Conservation (phyloP, 768 basidiomycete genomes). For the Mycena leptocephala region DNA sequence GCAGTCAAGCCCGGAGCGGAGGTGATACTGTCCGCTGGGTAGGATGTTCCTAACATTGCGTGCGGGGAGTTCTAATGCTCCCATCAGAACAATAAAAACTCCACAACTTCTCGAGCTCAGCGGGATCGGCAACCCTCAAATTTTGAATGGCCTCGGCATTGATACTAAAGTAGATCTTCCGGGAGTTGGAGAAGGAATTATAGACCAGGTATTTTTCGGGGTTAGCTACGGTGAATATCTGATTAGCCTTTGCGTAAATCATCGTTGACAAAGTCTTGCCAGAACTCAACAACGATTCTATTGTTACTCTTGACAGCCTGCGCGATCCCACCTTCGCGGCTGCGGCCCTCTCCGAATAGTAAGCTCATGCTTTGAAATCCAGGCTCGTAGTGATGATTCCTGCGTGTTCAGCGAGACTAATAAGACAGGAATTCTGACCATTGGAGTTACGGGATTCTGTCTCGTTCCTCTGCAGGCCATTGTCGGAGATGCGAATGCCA, state of each 20-base stretch:
- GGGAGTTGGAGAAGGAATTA: conserved; percentile 64
- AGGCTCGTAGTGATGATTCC: neutral
- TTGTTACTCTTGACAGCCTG: conserved; percentile 35
- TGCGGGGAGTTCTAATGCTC: neutral
- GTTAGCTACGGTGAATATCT: conserved; percentile 39
- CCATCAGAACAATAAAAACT: conserved; percentile 57
- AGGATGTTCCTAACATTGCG: neutral
- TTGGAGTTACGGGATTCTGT: conserved; percentile 34
- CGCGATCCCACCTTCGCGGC: conserved; percentile 26
- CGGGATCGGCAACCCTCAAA: conserved; percentile 59
- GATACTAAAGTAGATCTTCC: conserved; percentile 57
- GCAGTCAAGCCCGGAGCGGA: conserved; percentile 42
- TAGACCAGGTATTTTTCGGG: conserved; percentile 54
- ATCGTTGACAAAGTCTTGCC: neutral
- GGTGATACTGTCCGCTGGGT: conserved; percentile 60
- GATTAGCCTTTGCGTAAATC: no score
- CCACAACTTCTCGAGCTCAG: conserved; percentile 66
- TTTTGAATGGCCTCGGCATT: conserved; percentile 51
- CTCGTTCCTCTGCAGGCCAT: conserved; percentile 32
- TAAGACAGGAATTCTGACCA: conserved; percentile 29
- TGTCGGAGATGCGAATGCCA: neutral
- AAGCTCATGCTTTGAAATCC: neutral
- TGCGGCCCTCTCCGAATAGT: conserved; percentile 34
- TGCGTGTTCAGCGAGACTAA: conserved; percentile 4
- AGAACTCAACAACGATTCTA: conserved; percentile 26